Evolutionary conservation across 2,329 filamentous ascomycete genomes (phyloP).

Genomic region (Alternaria triticina): DNA sequence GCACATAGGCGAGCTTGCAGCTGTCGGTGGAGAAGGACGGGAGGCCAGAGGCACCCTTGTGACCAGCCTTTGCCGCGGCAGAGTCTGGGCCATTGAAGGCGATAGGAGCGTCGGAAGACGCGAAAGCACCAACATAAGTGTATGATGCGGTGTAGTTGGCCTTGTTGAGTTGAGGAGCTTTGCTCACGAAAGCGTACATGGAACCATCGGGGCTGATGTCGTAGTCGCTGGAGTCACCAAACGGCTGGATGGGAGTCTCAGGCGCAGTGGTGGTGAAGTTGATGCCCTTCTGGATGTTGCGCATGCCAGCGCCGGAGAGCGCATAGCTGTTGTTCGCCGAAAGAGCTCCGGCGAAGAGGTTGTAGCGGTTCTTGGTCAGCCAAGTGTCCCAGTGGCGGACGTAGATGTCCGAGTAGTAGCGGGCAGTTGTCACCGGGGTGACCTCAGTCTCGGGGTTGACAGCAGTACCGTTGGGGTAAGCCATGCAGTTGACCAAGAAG

Average conservation of each 20-base stretch:
- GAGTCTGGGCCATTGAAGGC: constrained; percentile 44
- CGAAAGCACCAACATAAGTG: constrained; percentile 74
- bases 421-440: constrained; percentile 67
- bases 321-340: constrained; percentile 35
- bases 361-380: constrained; percentile 70
- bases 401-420: constrained; percentile 76
- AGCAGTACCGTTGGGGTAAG: constrained; percentile 72
- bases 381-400: constrained; percentile 84
- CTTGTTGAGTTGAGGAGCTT: constrained; percentile 73
- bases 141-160: constrained; percentile 83
- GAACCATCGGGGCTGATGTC: constrained; percentile 72
- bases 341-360: constrained; percentile 75
- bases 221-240: constrained; percentile 79
- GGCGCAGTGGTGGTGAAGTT: constrained; percentile 59
- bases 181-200: constrained; percentile 69
- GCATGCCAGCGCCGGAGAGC: constrained; percentile 44
- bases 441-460: constrained; percentile 69
- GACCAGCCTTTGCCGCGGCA: constrained; percentile 39
- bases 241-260: constrained; percentile 75
- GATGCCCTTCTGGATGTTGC: constrained; percentile 68
- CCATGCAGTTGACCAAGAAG: constrained; percentile 63
- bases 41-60: constrained; percentile 69
- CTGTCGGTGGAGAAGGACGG: constrained; percentile 80
- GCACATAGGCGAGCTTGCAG: constrained; percentile 77
- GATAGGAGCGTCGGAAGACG: constrained; percentile 57